phyloP scores from a whole-genome alignment of 306 rosid genomes.

The Phaseolus lunatus region DNA sequence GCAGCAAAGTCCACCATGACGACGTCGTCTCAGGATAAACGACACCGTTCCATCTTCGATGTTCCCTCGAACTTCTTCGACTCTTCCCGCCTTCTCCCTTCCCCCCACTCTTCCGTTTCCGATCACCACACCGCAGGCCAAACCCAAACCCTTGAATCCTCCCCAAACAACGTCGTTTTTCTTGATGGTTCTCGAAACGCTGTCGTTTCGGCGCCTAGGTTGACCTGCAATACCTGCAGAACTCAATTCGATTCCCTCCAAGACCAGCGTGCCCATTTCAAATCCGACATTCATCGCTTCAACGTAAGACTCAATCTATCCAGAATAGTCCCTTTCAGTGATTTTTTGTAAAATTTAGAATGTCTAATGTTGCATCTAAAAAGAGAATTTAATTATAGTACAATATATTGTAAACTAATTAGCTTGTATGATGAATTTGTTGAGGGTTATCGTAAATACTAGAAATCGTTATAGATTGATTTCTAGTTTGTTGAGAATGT shows the following conservation, averaged over 20 bases:
- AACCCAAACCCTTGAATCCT: constrained; percentile 48
- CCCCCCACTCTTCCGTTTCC: constrained; percentile 59
- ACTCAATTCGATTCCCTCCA: constrained; percentile 85
- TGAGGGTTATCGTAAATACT: background rate
- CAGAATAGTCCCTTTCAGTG: background rate
- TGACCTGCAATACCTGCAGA: constrained; percentile 89
- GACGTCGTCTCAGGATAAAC: constrained; percentile 55
- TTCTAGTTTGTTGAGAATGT: background rate
- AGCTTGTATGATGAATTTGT: background rate
- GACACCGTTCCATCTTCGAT: constrained; percentile 73
- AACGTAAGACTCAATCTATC: constrained; percentile 57
- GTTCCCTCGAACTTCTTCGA: constrained; percentile 66
- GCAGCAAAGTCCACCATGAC: constrained; percentile 22
- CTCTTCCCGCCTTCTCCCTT: constrained; percentile 64
- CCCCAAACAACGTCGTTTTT: constrained; percentile 42
- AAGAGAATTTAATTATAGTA: background rate
- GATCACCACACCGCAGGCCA: constrained; percentile 41
- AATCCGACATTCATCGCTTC: constrained; percentile 95
- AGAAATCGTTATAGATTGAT: background rate
- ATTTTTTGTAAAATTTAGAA: background rate
- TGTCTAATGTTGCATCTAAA: background rate
- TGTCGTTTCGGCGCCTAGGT: constrained; percentile 53
- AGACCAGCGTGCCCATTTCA: constrained; percentile 96
- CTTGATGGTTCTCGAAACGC: constrained; percentile 45
- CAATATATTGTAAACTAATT: background rate